A percentile compares a stretch with the other conserved stretches of the same genome.
Evolutionary conservation across 108 stramenopile species (phyloP).

Genomic region (Pseudonitzschia multiseries): DNA sequence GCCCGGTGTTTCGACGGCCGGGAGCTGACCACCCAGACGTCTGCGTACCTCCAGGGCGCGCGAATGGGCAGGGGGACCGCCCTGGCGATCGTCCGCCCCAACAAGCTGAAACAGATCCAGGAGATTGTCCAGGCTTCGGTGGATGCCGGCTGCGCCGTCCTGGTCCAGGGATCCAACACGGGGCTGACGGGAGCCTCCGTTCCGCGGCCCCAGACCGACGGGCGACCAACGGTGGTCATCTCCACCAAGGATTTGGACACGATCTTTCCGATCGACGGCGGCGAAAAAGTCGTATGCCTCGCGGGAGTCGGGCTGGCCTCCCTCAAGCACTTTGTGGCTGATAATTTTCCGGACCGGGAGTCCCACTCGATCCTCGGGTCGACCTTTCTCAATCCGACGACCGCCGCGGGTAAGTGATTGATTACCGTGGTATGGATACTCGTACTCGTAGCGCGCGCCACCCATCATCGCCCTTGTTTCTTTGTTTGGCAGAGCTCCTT

Average conservation of each 20-base stretch:
- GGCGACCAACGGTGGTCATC: conserved; percentile 67
- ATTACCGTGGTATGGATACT: too few species aligned
- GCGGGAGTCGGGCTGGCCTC: conserved; percentile 76
- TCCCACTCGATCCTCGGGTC: conserved; percentile 77
- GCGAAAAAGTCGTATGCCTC: conserved; percentile 69
- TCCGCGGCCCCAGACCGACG: conserved; percentile 49
- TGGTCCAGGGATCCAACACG: conserved; percentile 70
- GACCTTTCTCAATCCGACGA: conserved; percentile 85
- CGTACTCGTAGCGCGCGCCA: too few species aligned
- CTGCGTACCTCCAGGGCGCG: conserved; percentile 69
- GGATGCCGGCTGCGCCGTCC: conserved; percentile 59
- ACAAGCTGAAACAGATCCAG: conserved; percentile 54
- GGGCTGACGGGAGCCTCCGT: conserved; percentile 86
- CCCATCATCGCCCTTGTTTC: too few species aligned
- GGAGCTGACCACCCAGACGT: conserved; percentile 33
- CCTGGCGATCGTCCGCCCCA: conserved; percentile 68
- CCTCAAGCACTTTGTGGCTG: conserved; percentile 43
- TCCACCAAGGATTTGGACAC: conserved; percentile 69
- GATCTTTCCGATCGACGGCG: conserved; percentile 79
- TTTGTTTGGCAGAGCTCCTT: too few species aligned
- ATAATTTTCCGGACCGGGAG: conserved; percentile 77
- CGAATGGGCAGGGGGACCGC: conserved; percentile 61
- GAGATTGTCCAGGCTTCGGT: conserved; percentile 61
- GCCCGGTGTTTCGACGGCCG: conserved; percentile 58
- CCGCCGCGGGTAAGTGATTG: conserved; percentile 68